Percentiles rank a stretch among this genome's conserved stretches.
Evolutionary conservation across 495 filamentous ascomycete species (phyloP).

Genomic region (Amphirosellinia nigrospora): DNA sequence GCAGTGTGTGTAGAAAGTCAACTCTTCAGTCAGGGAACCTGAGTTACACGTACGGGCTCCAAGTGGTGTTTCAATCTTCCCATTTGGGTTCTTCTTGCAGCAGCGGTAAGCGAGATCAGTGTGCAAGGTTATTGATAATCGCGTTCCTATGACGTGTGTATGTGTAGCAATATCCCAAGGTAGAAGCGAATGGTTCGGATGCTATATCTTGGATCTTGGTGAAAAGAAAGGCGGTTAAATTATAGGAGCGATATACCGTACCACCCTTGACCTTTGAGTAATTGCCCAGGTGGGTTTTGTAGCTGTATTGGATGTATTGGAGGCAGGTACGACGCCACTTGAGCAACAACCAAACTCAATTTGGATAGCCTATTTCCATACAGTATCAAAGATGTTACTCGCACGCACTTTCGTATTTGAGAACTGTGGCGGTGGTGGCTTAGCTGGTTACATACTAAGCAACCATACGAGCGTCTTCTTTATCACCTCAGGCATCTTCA

Average conservation of each 20-base stretch:
- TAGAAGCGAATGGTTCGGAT: neutral
- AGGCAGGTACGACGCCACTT: neutral
- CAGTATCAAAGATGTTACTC: no score
- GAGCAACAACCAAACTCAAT: no score
- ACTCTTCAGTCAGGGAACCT: neutral
- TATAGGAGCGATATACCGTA: neutral
- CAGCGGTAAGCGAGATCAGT: neutral
- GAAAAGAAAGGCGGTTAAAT: neutral
- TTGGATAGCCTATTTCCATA: no score
- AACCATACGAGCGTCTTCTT: no score
- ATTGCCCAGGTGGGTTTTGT: no score
- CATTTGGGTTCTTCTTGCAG: neutral
- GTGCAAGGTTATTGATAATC: neutral
- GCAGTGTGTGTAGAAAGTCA: neutral
- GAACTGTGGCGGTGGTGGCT: slow-evolving; percentile 6
- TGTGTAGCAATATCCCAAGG: neutral
- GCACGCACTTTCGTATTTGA: no score
- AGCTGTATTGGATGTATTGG: no score
- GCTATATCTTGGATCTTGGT: neutral
- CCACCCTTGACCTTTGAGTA: no score
- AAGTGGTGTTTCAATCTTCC: neutral
- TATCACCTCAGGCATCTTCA: no score
- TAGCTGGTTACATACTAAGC: no score
- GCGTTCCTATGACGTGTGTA: neutral
- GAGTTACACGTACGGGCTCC: neutral